These are phyloP conservation scores for Plantago major DNA, from an alignment of 257 asterid genomes.

Conservation along the genomic window DNA sequence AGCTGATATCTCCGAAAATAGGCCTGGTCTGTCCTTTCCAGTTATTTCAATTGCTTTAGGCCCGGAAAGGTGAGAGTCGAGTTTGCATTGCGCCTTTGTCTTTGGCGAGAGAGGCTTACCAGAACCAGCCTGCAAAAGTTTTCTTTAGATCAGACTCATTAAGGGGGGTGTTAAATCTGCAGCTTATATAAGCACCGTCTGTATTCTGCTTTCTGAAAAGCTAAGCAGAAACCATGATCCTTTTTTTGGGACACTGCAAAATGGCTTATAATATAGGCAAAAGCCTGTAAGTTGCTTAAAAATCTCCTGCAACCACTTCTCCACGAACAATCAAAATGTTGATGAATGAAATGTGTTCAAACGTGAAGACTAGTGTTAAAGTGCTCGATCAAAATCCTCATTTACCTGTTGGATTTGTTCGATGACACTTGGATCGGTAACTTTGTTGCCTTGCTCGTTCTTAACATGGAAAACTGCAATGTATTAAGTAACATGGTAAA, in stretches of 20 bases:
- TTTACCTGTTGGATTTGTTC: conserved; percentile 62
- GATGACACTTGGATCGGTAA: conserved; percentile 56
- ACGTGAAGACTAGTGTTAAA: neutral
- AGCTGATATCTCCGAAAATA: conserved; percentile 80
- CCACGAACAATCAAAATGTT: too few species aligned
- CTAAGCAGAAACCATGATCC: too few species aligned
- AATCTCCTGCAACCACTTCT: too few species aligned
- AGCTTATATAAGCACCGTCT: too few species aligned
- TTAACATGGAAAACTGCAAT: conserved; percentile 68
- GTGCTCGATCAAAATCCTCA: too few species aligned
- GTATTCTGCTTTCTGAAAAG: too few species aligned
- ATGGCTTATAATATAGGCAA: too few species aligned
- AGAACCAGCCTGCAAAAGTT: conserved; percentile 43
- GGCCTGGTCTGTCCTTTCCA: conserved; percentile 72
- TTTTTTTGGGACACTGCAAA: too few species aligned
- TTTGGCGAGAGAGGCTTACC: conserved; percentile 21
- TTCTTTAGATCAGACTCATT: neutral
- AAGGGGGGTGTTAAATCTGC: neutral
- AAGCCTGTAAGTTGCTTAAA: too few species aligned
- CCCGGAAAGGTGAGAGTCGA: conserved; percentile 24
- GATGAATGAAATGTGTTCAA: neutral
- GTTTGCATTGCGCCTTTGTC: conserved; percentile 19
- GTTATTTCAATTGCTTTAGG: conserved; percentile 65
- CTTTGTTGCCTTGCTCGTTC: conserved; percentile 56
- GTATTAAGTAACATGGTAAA: conserved; percentile 1